Evolutionary conservation across 768 basidiomycete genomes (phyloP), one percentile per base, ranked within the genome.

Genomic region (Leccinum subtestaceum): DNA sequence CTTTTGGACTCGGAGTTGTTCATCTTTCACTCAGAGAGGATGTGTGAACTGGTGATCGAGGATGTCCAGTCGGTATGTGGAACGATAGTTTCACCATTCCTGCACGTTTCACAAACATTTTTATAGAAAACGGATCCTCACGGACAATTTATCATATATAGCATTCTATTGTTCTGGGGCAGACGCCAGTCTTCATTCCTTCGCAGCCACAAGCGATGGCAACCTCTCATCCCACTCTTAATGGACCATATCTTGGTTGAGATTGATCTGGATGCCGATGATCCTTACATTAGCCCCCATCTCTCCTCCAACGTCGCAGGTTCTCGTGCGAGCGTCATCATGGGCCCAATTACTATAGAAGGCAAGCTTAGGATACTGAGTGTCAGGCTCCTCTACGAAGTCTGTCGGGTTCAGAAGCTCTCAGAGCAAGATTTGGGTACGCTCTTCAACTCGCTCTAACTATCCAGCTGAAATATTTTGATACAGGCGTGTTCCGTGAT

Each of bases 401-500:
- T 98, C 7, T 95, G 93, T 72, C 80, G 93, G 53, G 89, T 97
- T 53, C 95, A 96, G 72, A 93, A 90, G 64, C 73, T 96, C 60
- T 84, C 85, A 8, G 72, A 83, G 17, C 81, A 82, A 51, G 95
- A 97, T 72, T 75, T 98, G n/a, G 79, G 93, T 93, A 67, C 63
- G 89, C 78, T 50, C 19, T n/a, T 13, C 9, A 0, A 10, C 25
- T 56, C 23, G n/a, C 38, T 43, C 46, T 63, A 5, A 60, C 54
- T 29, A 48, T 47, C 31, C 9, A 8, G 56, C 49, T 63, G 46
- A 72, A 34, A 12, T 13, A 4, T 32, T 17, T 40, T 47, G 31
- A 47, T 43, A 4, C 64, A 96, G 94, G 80, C 43, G 78, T 89
- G 50, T 98, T 97, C 69, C 80, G 83, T 63, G 91, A 96, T 62